These are phyloP conservation scores for Parsonsia alboflavescens DNA, from an alignment of 257 asterid species.

Conservation along the genomic window DNA sequence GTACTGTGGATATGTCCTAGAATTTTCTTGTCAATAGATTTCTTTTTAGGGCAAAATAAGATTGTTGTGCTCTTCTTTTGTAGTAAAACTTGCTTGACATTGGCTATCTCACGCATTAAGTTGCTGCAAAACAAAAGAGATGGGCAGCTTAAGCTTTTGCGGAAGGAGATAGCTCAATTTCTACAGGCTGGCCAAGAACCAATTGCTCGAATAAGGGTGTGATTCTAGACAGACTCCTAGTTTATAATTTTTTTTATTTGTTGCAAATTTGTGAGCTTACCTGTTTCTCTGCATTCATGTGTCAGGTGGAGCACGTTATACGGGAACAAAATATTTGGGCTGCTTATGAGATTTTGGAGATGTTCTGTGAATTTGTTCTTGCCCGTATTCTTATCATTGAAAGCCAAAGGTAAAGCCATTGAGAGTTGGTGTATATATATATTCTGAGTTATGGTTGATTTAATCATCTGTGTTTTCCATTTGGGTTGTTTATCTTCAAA, in stretches of 20 bases:
- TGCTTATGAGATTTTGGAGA: slow-evolving; percentile 72
- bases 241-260: neutral
- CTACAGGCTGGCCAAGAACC: slow-evolving; percentile 85
- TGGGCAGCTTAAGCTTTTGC: slow-evolving; percentile 71
- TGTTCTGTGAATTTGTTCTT: slow-evolving; percentile 75
- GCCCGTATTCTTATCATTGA: slow-evolving; percentile 86
- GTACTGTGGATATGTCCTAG: neutral
- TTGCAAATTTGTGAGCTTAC: neutral
- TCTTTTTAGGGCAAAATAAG: neutral
- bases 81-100: slow-evolving; percentile 84
- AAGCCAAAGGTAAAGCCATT: slow-evolving; percentile 52
- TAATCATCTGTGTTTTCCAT: neutral
- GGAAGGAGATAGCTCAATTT: slow-evolving; percentile 87
- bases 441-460: neutral
- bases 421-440: neutral
- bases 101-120: slow-evolving; percentile 81
- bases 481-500: neutral
- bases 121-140: slow-evolving; percentile 88
- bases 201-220: slow-evolving; percentile 85
- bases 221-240: neutral
- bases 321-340: slow-evolving; percentile 88
- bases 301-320: slow-evolving; percentile 90
- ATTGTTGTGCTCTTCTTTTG: slow-evolving; percentile 23
- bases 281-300: slow-evolving; percentile 12
- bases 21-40: neutral